A percentile compares a stretch with the other conserved stretches of the same genome.
These are phyloP conservation scores for Eucalyptus coolabah DNA, from an alignment of 345 rosid genomes.

Conservation along the genomic window DNA sequence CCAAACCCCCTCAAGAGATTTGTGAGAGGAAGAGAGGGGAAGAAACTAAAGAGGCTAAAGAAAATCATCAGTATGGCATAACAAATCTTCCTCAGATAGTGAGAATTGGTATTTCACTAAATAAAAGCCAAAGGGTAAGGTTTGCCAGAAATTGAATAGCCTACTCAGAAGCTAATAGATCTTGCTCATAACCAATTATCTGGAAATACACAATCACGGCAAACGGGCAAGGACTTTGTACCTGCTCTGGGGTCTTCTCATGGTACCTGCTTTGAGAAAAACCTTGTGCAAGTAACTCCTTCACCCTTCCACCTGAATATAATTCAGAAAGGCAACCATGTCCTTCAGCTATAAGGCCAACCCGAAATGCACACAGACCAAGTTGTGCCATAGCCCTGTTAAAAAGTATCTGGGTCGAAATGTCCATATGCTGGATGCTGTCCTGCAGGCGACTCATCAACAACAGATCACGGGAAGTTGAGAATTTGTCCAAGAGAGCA, in stretches of 20 bases:
- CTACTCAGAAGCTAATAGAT: neutral
- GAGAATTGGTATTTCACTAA: neutral
- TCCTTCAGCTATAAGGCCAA: conserved; percentile 65
- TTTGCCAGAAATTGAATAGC: neutral
- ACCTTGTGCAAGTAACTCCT: conserved; percentile 97
- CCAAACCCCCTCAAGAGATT: neutral
- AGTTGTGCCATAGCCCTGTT: conserved; percentile 97
- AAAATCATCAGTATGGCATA: neutral
- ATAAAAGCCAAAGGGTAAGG: neutral
- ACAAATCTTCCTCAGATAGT: neutral
- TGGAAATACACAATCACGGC: neutral
- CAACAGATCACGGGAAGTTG: conserved; percentile 65
- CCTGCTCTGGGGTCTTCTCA: conserved; percentile 99
- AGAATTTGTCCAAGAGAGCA: conserved; percentile 74
- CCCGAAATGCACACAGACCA: conserved; percentile 86
- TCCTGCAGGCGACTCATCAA: conserved; percentile 96
- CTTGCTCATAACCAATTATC: neutral
- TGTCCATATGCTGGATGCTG: conserved; percentile 77
- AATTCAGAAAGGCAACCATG: conserved; percentile 88
- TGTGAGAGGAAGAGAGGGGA: neutral
- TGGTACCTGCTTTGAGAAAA: conserved; percentile 84
- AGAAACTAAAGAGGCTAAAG: neutral
- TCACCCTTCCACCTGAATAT: conserved; percentile 87
- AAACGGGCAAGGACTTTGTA: neutral
- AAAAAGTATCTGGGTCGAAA: conserved; percentile 88